Base-by-base conservation (phyloP, 768 basidiomycete species). In the Scleroderma citrinum region DNA sequence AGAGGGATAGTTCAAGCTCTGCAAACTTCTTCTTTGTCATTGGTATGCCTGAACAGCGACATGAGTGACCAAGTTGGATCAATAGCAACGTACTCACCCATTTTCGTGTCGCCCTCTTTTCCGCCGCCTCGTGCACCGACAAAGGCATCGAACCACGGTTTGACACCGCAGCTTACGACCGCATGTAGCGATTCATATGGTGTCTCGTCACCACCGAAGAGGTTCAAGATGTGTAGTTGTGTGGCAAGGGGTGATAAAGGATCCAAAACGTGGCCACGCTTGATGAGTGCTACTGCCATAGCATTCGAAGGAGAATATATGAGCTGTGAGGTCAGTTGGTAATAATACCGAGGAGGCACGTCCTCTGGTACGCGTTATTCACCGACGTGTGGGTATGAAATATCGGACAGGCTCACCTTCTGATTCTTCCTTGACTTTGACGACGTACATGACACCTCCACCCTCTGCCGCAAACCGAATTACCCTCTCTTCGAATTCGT, bases 1-100 rank as follows among this genome's bases (percentile, higher is more conserved):
- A 73, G 14, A 98, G 72, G 2, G 92, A 93, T 10, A 97, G 71
- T 66, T 99, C 95, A 48, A 98, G 83, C 59, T 99, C 96, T 7
- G 96, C 95, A 61, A 98, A 97, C 70, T 97, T 98, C 76, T 94
- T 94, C 80, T 97, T 98, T 40, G 95, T 93, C 78, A 96, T 91
- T 3, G 96, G 96, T 50, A 99, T 98, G 44, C 85, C 85, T 81
- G 59, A 30, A 48, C 21, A 42, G 21, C 6, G 17, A 20, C 26
- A 39, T 60, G 36, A 60, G 56, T 17, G 2, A 35, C 44, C 21
- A 11, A 29, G 17, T 41, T 30, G 26, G 10, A 10, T 7, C 11
- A 29, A 34, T 19, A 3, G 56, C 68, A 3, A 56, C 68, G 37
- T 48, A 3, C 16, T 7, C 49, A 76, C 90, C 91, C 83, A 91